Base-by-base conservation (phyloP, 192 early-diverging fungal genomes). In the Spizellomyces punctatus region DNA sequence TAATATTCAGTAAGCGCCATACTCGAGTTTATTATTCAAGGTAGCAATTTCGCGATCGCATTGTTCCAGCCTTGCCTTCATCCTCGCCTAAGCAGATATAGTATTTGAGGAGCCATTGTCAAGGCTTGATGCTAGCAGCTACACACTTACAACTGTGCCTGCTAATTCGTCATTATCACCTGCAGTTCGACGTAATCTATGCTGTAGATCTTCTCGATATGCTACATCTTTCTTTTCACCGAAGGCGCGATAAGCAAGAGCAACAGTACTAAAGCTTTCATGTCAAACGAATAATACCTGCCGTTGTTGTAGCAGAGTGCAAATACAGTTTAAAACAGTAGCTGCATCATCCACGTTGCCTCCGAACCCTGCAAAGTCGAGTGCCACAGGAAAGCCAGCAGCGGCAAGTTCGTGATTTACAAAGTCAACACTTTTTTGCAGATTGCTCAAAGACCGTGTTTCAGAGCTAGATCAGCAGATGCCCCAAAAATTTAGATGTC, bases 221-320 rank as follows among this genome's bases (percentile, higher is more conserved):
- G 66, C 58, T 2, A 75, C 65, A 41, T 75, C 73, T 63, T 75
- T 75, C 72, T 74, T 46, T 36, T 36, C 27, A 36, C 36, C 10
- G 19, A 65, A 17, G 12, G 0, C 60, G 14, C 60, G 2, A 62
- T 16, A 2, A 19, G 16, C 27, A 14, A 36, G n/a, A 36, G 62
- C 62, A 5, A 0, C 10, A 41, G 19, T 46, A 44, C n/a, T 5
- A 36, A 36, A 36, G 27, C 27, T 36, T 36, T 3, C 27, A 36
- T 36, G 0, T 2, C 4, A 54, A n/a, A n/a, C 50, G 50, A 54
- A 59, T 5, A 21, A 10, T 54, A 73, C 71, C 58, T 74, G 73
- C 22, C 73, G 52, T 49, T 75, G 73, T 47, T 69, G 73, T 27
- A 75, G 49, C 10, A 75, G 48, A 43, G 73, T 75, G 66, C 64